phyloP scores from a whole-genome alignment of 116 monocot genomes.

The Phalaenopsis hybrid region DNA sequence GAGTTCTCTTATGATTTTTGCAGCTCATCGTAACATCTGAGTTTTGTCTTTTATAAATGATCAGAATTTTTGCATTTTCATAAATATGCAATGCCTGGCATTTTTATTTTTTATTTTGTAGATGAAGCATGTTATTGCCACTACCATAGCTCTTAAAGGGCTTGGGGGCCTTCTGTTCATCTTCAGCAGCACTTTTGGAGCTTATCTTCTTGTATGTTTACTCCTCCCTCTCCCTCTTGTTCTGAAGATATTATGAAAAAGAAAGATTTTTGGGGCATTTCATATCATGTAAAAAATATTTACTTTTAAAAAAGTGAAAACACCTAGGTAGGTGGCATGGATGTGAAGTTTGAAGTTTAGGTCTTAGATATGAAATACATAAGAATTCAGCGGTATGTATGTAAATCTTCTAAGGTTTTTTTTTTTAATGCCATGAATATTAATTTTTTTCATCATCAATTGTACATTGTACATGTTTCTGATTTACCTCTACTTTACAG shows the following conservation, averaged over 20 bases:
- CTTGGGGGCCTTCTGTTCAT: slow-evolving; percentile 67
- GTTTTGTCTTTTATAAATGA: neutral
- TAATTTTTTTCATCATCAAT: no score
- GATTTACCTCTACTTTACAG: neutral
- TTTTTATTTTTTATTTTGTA: slow-evolving; percentile 16
- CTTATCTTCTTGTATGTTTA: slow-evolving; percentile 55
- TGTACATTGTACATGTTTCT: neutral
- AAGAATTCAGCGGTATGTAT: neutral
- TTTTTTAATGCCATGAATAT: no score
- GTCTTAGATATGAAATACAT: no score
- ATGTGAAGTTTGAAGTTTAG: no score
- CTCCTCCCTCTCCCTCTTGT: neutral
- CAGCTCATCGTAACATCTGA: neutral
- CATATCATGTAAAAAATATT: no score
- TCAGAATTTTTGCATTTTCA: neutral
- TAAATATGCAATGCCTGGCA: neutral
- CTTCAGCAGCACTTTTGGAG: slow-evolving; percentile 61
- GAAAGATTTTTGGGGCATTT: neutral
- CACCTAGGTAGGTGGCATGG: no score
- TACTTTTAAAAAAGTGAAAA: no score
- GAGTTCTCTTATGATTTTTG: slow-evolving; percentile 4
- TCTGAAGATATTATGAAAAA: neutral
- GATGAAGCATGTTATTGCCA: slow-evolving; percentile 58
- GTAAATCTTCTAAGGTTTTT: neutral
- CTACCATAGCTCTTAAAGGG: slow-evolving; percentile 54